Evolutionary conservation across 2,329 filamentous ascomycete species (phyloP).

Genomic region (Trichophyton schoenleinii): DNA sequence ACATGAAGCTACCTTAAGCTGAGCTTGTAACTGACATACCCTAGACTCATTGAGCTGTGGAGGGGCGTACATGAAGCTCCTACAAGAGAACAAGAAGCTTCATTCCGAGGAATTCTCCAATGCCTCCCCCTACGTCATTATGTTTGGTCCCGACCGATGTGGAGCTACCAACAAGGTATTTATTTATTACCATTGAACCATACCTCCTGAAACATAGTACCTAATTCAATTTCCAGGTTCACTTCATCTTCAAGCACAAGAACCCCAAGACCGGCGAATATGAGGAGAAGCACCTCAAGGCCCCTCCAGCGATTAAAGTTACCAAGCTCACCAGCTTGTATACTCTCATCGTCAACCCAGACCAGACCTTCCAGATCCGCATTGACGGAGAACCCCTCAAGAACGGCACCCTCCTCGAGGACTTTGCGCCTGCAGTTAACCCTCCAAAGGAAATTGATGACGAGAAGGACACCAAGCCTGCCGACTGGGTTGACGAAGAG

Average conservation of each 20-base stretch:
- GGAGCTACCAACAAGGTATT: conserved; percentile 93
- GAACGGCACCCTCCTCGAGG: conserved; percentile 81
- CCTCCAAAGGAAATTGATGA: conserved; percentile 91
- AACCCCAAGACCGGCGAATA: conserved; percentile 99
- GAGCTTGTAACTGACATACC: conserved; percentile 22
- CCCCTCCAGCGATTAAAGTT: conserved; percentile 72
- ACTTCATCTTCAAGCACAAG: conserved; percentile 99
- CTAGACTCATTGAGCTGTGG: conserved; percentile 89
- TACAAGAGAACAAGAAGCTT: conserved; percentile 93
- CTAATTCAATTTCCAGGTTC: conserved; percentile 37
- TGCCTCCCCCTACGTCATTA: conserved; percentile 94
- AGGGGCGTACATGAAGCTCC: conserved; percentile 97
- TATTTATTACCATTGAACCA: conserved; percentile 29
- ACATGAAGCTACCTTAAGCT: not conserved
- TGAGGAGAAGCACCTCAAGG: conserved; percentile 95
- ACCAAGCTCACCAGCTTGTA: conserved; percentile 89
- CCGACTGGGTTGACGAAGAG: conserved; percentile 88
- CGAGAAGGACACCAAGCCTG: conserved; percentile 82
- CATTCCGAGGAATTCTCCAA: conserved; percentile 98
- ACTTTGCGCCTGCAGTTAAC: conserved; percentile 90
- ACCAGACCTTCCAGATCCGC: conserved; percentile 89
- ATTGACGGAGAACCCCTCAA: conserved; percentile 83
- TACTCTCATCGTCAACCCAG: conserved; percentile 89
- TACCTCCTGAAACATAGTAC: not conserved
- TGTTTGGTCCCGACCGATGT: conserved; percentile 99